These are phyloP conservation scores for Neurospora intermedia DNA, from an alignment of 495 filamentous ascomycete genomes.

Conservation along the genomic window DNA sequence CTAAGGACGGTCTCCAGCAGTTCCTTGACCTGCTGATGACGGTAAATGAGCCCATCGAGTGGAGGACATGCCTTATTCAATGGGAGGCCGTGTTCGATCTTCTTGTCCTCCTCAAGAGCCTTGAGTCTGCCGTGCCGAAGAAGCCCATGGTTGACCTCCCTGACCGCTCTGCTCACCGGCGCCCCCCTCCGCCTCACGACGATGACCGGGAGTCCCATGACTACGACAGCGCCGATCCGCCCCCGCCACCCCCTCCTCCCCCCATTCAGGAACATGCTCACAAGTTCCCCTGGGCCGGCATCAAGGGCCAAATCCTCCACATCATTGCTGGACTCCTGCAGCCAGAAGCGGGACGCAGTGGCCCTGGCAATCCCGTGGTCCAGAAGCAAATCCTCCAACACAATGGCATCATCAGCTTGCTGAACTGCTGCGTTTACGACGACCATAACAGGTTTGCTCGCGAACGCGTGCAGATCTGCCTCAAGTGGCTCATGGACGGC, in stretches of 20 bases:
- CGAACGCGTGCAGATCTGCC: conserved; percentile 81
- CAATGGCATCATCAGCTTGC: conserved; percentile 73
- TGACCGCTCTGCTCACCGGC: conserved; percentile 7
- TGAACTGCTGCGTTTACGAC: conserved; percentile 78
- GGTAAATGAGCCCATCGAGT: conserved; percentile 56
- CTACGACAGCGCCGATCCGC: conserved; percentile 34
- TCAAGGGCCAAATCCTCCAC: conserved; percentile 84
- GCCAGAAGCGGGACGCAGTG: conserved; percentile 36
- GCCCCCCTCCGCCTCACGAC: conserved; percentile 5
- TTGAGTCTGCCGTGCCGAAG: conserved; percentile 76
- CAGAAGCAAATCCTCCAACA: conserved; percentile 75
- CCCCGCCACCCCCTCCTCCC: conserved; percentile 39
- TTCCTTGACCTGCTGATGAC: conserved; percentile 93
- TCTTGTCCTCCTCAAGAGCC: conserved; percentile 69
- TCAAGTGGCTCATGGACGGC: conserved; percentile 81
- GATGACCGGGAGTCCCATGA: conserved; percentile 18
- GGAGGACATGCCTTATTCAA: conserved; percentile 59
- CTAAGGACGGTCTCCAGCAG: conserved; percentile 72
- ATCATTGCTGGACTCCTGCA: conserved; percentile 73
- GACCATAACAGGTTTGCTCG: conserved; percentile 83
- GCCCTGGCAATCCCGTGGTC: conserved; percentile 63
- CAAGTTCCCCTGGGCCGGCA: conserved; percentile 85
- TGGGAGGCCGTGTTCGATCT: conserved; percentile 85
- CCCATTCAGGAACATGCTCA: conserved; percentile 66
- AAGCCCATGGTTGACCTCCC: conserved; percentile 25